A percentile compares a stretch with the other conserved stretches of the same genome.
Conservation (phyloP, 345 rosid species). For the Raphanus raphanistrum region DNA sequence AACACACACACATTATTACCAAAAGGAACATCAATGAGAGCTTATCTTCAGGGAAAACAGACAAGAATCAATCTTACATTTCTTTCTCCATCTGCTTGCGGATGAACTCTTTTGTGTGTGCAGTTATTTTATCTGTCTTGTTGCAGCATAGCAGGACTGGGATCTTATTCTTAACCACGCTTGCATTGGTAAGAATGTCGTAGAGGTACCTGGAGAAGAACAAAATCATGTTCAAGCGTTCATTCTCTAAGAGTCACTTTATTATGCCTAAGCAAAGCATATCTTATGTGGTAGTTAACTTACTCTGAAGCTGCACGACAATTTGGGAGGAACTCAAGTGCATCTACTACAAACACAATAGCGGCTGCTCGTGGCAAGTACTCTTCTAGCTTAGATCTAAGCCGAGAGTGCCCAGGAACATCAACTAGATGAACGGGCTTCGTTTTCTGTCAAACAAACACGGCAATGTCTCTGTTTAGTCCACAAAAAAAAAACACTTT, state of each 20-base stretch:
- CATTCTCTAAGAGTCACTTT: not conserved
- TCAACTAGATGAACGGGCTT: conserved; percentile 84
- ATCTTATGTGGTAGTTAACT: not conserved
- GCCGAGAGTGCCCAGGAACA: conserved; percentile 93
- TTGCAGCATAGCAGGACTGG: conserved; percentile 85
- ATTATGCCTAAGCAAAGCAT: conserved; percentile 3
- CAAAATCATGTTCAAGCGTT: conserved; percentile 1
- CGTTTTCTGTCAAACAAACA: conserved; percentile 47
- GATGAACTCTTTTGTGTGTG: conserved; percentile 89
- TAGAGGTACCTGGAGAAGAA: conserved; percentile 63
- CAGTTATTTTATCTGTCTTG: conserved; percentile 92
- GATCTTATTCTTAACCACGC: conserved; percentile 69
- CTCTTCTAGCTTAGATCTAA: conserved; percentile 78
- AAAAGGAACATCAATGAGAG: not conserved
- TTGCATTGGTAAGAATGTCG: conserved; percentile 81
- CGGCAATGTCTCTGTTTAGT: not conserved
- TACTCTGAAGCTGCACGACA: conserved; percentile 79
- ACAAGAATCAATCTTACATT: conserved; percentile 52
- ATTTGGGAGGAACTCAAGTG: conserved; percentile 83
- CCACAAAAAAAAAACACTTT: not conserved
- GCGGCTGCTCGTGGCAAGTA: conserved; percentile 85
- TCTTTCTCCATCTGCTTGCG: conserved; percentile 93
- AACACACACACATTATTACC: conserved; percentile 9
- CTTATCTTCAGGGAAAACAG: not conserved
- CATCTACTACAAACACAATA: conserved; percentile 80